Evolutionary conservation across 805 yeast genomes (phyloP), one percentile per base, ranked within the genome.

Genomic region (Kazachstania kunashirensis): DNA sequence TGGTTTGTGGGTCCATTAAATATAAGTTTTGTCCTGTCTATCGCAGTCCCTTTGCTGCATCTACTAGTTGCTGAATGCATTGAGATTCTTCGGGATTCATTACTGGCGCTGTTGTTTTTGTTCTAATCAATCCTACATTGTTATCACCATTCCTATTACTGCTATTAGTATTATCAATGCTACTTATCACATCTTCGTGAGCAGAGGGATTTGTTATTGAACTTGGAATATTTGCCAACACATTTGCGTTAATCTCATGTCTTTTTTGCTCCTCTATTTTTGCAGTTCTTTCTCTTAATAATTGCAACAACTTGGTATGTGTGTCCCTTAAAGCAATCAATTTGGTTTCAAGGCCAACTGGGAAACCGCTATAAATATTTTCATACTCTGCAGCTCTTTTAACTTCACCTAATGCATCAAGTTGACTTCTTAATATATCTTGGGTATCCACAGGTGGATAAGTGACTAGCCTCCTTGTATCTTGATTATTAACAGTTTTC

Each of bases 321-420:
- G 76, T 63, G n/a, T 54, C 50, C 44, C 82, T 73, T 30, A 84
- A 61, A 27, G 68, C 61, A n/a, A 58, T 54, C 35, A 84, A 57
- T 33, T 51, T 50, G 7, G 46, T 41, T 34, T 59, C 63, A 21
- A 53, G 48, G 5, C 50, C 58, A 4, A 59, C 66, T 39, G 72
- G 71, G 51, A 77, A 77, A 6, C 49, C 52, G 7, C 42, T 47
- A 36, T 47, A 51, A 63, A 74, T n/a, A 68, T 65, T 28, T 66
- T 69, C 33, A 57, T 67, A 42, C 47, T 53, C 51, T 1, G 83
- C 75, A 63, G 77, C 66, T 33, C 65, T 66, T 41, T 72, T 71
- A 7, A 85, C 92, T 42, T 83, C 94, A 43, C 84, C 85, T 42
- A 89, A 65, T 0, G 81, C 79, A 48, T 80, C 94, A 33, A 86